Base-by-base conservation (phyloP, 768 basidiomycete genomes). In the Auriscalpium vulgare region DNA sequence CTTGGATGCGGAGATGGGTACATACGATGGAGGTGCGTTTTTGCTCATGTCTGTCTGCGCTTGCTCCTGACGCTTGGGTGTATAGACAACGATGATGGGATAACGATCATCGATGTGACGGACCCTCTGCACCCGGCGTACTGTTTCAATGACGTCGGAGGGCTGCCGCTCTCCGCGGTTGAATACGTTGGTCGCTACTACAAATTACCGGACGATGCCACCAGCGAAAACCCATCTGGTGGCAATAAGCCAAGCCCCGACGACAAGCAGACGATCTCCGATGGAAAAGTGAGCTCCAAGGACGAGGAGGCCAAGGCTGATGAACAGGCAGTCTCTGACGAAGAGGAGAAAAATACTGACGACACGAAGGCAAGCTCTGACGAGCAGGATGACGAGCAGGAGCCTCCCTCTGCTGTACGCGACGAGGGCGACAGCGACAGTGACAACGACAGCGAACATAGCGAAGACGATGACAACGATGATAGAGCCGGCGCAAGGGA, bases 1-100 rank as follows among this genome's bases (percentile, higher is more conserved):
- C 10, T 43, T 73, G 14, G 17, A 36, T 6, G 62, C 69, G 4
- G 45, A 54, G 10, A 69, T 67, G 63, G 63, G 66, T 21, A 65
- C 66, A 52, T 57, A 53, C 34, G 60, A 60, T 13, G 64, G 60
- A 47, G 69, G 71, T 69, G 47, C 51, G 67, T 43, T 43, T 8
- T 11, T 23, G 21, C 47, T n/a, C 13, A n/a, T 14, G 29, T 29
- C 29, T 29, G 5, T 29, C 29, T 29, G 29, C 29, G 29, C 29
- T 4, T 29, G 7, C 29, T 29, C 29, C 29, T 29, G 43, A 44
- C 6, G 3, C 43, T 44, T 44, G 14, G 43, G 9, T 44, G 43
- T 14, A 9, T 14, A 52, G 53, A 44, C 38, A 54, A 54, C 53
- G 17, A 54, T 14, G 19, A 17, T 16, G 53, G 53, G 21, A 54